phyloP scores from a whole-genome alignment of 2,329 filamentous ascomycete species.

The Exophiala mesophila region DNA sequence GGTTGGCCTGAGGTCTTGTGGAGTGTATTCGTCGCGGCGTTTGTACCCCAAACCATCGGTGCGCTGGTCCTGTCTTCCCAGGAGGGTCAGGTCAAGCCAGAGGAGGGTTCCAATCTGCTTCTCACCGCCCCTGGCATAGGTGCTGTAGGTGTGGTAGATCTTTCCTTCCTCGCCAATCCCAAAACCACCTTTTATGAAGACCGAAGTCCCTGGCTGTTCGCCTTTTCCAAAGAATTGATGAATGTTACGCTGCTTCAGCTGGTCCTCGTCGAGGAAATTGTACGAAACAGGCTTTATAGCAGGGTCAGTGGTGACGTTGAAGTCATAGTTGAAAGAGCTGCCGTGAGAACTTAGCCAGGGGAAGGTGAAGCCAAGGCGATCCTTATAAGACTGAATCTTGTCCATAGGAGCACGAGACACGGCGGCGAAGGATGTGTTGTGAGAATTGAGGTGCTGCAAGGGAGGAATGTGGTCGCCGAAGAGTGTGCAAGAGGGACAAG shows the following conservation, averaged over 20 bases:
- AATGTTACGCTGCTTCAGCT: slow-evolving; percentile 13
- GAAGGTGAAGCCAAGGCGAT: slow-evolving; percentile 39
- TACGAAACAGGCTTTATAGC: slow-evolving; percentile 26
- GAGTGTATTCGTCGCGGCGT: slow-evolving; percentile 19
- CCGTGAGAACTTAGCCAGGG: slow-evolving; percentile 32
- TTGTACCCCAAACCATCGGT: slow-evolving; percentile 15
- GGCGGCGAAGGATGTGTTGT: slow-evolving; percentile 37
- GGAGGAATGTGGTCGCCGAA: slow-evolving; percentile 37
- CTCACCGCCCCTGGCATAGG: slow-evolving; percentile 17
- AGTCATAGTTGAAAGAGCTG: slow-evolving; percentile 40
- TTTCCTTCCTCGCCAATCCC: slow-evolving; percentile 26
- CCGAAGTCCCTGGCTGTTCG: slow-evolving; percentile 37
- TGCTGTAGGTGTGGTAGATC: slow-evolving; percentile 37
- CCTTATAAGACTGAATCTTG: slow-evolving; percentile 36
- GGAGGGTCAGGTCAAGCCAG: slow-evolving; percentile 19
- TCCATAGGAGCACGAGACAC: slow-evolving; percentile 35
- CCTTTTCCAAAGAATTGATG: slow-evolving; percentile 24
- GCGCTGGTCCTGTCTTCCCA: slow-evolving; percentile 19
- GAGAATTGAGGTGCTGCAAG: slow-evolving; percentile 35
- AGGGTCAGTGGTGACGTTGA: slow-evolving; percentile 34
- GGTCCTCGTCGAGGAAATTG: slow-evolving; percentile 27
- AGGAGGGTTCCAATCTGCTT: slow-evolving; percentile 11
- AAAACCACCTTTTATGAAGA: slow-evolving; percentile 31
- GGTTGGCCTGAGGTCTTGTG: slow-evolving; percentile 11
- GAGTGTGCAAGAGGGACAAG: slow-evolving; percentile 39